phyloP scores from a whole-genome alignment of 1,284 basidiomycete genomes.

The Ceratobasidium sp. region DNA sequence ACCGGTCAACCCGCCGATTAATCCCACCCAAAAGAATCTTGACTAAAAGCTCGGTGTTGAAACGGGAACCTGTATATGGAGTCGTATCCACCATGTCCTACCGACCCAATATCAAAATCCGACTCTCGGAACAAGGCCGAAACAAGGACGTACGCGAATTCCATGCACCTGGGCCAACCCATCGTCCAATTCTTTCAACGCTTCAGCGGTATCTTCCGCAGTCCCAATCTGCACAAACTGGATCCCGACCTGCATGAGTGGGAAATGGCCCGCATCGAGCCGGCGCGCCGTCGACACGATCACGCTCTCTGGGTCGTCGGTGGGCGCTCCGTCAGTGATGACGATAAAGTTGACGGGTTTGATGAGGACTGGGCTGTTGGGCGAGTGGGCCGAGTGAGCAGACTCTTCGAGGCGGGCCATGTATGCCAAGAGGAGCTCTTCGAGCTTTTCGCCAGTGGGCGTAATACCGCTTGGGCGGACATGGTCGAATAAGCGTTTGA shows the following conservation, averaged over 20 bases:
- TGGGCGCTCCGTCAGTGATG: slow-evolving; percentile 63
- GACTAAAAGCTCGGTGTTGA: slow-evolving; percentile 55
- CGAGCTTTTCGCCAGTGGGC: slow-evolving; percentile 60
- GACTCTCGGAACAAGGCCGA: too few species aligned
- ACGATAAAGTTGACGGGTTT: slow-evolving; percentile 68
- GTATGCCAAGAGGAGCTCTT: slow-evolving; percentile 58
- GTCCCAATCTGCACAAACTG: slow-evolving; percentile 69
- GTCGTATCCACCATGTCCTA: slow-evolving; percentile 61
- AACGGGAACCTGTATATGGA: slow-evolving; percentile 49
- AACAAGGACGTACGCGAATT: slow-evolving; percentile 49
- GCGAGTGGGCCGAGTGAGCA: slow-evolving; percentile 47
- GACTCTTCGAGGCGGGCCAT: slow-evolving; percentile 52
- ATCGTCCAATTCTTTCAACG: slow-evolving; percentile 59
- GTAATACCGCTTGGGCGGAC: slow-evolving; percentile 59
- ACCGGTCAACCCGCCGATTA: slow-evolving; percentile 49
- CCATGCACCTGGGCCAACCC: slow-evolving; percentile 53
- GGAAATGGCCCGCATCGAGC: slow-evolving; percentile 50
- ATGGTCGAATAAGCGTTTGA: slow-evolving; percentile 56
- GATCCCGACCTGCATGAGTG: slow-evolving; percentile 57
- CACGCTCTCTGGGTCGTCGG: slow-evolving; percentile 50
- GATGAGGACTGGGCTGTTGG: slow-evolving; percentile 46
- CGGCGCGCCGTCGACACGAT: slow-evolving; percentile 49
- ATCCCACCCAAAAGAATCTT: slow-evolving; percentile 59
- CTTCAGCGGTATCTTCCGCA: slow-evolving; percentile 56
- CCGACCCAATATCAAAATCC: slow-evolving; percentile 44